Evolutionary conservation across 2,329 filamentous ascomycete species (phyloP), one percentile per base, ranked within the genome.

Genomic region (Sordariomycetes sp.): DNA sequence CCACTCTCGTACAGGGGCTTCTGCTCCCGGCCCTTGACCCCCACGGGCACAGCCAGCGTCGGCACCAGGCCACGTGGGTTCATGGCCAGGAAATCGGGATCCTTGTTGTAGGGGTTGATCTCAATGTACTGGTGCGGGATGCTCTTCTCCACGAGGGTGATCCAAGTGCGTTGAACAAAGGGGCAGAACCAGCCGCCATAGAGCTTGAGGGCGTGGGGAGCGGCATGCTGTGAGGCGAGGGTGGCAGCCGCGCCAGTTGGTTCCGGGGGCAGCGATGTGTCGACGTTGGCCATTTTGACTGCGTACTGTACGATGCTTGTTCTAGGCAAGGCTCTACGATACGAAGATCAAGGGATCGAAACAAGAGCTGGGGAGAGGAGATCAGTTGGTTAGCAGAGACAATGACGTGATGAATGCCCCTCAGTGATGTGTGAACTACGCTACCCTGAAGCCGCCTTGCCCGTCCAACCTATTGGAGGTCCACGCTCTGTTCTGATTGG

Each of bases 61-160:
- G 84, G 85, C 2, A 88, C 79, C 2, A 88, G 65, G 1, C 83
- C 83, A 10, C 82, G 72, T 0, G 83, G 83, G 49, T 90, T 90
- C 41, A 88, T 63, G 8, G 68, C 65, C 16, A 88, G 63, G 19
- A 87, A 78, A 2, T 71, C 75, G 4, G 71, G 57, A 1, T 74
- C 75, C 48, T 88, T 88, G 54, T 78, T 64, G 62, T 87, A 87
- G 0, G 83, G 83, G 54, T 87, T 86, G 39, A 86, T 79, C 61
- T 85, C 79, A 42, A 83, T 66, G 53, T 85, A 86, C 58, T 87
- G 77, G 51, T 88, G 80, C 12, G 74, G 71, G 20, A 86, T 80
- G 3, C 66, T 58, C 54, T 88, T 87, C 52, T 87, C 82, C 47
- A 78, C 70, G 9, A 88, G 67, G 2, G 79, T 72, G 40, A 86